phyloP scores from a whole-genome alignment of 139 green algal species.

The Edaphochlamys debaryana region DNA sequence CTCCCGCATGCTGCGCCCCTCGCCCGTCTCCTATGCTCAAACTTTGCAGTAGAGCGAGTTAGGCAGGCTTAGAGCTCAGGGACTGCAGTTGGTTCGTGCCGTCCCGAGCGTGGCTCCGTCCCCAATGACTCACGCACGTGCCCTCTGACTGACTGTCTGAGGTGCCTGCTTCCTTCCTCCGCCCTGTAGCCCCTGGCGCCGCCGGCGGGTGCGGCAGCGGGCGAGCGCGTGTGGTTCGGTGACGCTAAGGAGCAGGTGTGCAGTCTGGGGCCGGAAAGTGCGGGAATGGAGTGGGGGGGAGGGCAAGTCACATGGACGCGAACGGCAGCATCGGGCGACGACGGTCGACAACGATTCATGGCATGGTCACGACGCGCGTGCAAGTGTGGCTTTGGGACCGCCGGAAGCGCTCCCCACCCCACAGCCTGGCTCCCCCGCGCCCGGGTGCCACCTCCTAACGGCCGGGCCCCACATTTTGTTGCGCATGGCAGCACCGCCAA shows the following conservation, averaged over 20 bases:
- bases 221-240: constrained; percentile 77
- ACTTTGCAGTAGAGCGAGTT: too few species aligned
- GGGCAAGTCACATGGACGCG: background rate
- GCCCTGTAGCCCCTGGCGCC: constrained; percentile 79
- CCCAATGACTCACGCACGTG: too few species aligned
- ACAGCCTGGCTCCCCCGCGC: background rate
- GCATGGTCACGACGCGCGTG: background rate
- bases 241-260: constrained; percentile 50
- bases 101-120: too few species aligned
- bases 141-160: too few species aligned
- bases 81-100: too few species aligned
- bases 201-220: constrained; percentile 60
- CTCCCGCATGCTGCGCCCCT: too few species aligned
- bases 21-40: too few species aligned
- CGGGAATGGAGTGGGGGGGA: background rate
- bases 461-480: too few species aligned
- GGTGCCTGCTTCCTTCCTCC: too few species aligned
- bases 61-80: constrained; percentile 54
- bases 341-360: background rate
- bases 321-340: background rate
- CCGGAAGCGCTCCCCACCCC: too few species aligned
- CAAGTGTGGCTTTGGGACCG: background rate
- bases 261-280: too few species aligned
- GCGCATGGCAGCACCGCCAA: background rate
- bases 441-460: background rate